A percentile compares a stretch with the other conserved stretches of the same genome.
These are phyloP conservation scores for Bryoglossum gracile DNA, from an alignment of 495 filamentous ascomycete genomes.

Conservation along the genomic window DNA sequence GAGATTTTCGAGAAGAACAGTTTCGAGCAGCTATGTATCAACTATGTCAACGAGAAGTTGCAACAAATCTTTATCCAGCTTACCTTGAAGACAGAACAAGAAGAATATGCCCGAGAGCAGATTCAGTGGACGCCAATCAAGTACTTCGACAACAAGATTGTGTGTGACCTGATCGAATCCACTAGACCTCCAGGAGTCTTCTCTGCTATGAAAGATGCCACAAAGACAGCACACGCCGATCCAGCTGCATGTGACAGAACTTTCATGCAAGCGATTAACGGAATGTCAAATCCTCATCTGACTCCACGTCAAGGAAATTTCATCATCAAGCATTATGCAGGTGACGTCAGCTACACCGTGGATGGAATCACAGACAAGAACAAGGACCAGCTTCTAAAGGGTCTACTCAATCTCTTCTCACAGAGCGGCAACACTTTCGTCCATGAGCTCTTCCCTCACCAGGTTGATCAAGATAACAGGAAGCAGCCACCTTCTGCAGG, in stretches of 20 bases:
- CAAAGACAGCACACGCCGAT: slow-evolving; percentile 93
- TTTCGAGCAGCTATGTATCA: slow-evolving; percentile 99
- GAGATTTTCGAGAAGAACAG: slow-evolving; percentile 99
- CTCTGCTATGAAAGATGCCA: slow-evolving; percentile 93
- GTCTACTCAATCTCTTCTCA: slow-evolving; percentile 80
- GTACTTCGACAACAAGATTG: slow-evolving; percentile 99
- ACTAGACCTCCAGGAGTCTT: slow-evolving; percentile 89
- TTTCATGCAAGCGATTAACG: slow-evolving; percentile 86
- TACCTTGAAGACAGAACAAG: slow-evolving; percentile 93
- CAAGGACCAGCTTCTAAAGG: slow-evolving; percentile 95
- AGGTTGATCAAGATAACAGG: slow-evolving; percentile 94
- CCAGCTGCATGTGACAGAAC: slow-evolving; percentile 90
- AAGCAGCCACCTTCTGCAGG: slow-evolving; percentile 89
- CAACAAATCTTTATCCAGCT: slow-evolving; percentile 99
- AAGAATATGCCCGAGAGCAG: slow-evolving; percentile 93
- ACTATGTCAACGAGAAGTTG: slow-evolving; percentile 99
- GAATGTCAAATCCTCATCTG: slow-evolving; percentile 84
- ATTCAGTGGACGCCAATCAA: slow-evolving; percentile 99
- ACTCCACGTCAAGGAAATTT: slow-evolving; percentile 91
- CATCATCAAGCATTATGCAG: slow-evolving; percentile 98
- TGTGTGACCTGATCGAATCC: slow-evolving; percentile 95
- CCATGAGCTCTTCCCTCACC: slow-evolving; percentile 79
- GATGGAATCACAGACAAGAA: slow-evolving; percentile 99
- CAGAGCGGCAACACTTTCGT: slow-evolving; percentile 79
- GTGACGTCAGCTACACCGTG: slow-evolving; percentile 92